Percentiles rank a stretch among this genome's conserved stretches.
phyloP scores from a whole-genome alignment of 163 green algal genomes.

The Trebouxiophyceae sp. region DNA sequence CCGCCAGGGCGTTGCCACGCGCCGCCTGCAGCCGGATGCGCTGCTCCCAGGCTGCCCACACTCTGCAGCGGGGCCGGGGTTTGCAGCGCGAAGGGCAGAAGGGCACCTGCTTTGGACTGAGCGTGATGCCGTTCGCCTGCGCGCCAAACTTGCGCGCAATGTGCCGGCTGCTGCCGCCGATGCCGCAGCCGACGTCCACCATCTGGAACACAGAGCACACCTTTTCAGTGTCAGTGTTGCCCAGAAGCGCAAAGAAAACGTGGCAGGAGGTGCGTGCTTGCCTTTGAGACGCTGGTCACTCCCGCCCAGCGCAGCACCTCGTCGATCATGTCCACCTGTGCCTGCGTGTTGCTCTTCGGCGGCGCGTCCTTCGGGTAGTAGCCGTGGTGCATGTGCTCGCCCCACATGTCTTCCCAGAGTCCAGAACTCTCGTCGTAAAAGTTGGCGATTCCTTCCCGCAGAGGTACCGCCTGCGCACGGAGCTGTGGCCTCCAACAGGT shows the following conservation, averaged over 20 bases:
- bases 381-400: slow-evolving; percentile 97
- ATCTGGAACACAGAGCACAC: slow-evolving; percentile 38
- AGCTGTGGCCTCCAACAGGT: too few relatives aligned
- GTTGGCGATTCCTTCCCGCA: slow-evolving; percentile 91
- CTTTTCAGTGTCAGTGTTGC: not conserved
- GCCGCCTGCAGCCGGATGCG: slow-evolving; percentile 66
- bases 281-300: slow-evolving; percentile 21
- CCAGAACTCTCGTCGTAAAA: slow-evolving; percentile 91
- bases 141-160: slow-evolving; percentile 70
- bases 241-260: not conserved
- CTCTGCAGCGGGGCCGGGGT: not conserved
- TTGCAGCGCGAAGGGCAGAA: not conserved
- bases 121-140: slow-evolving; percentile 69
- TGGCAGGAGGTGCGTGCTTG: not conserved
- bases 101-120: slow-evolving; percentile 61
- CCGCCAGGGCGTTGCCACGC: slow-evolving; percentile 68
- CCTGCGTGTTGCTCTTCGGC: slow-evolving; percentile 69
- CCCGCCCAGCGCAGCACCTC: slow-evolving; percentile 66
- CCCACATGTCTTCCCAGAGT: slow-evolving; percentile 95
- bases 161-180: slow-evolving; percentile 84
- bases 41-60: too few relatives aligned
- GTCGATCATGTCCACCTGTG: slow-evolving; percentile 98
- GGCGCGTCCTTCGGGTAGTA: slow-evolving; percentile 70
- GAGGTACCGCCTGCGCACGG: slow-evolving; percentile 5
- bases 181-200: slow-evolving; percentile 92